Percentiles rank a stretch among this genome's conserved stretches.
phyloP scores from a whole-genome alignment of 2,329 filamentous ascomycete species.

The Truncatella angustata region DNA sequence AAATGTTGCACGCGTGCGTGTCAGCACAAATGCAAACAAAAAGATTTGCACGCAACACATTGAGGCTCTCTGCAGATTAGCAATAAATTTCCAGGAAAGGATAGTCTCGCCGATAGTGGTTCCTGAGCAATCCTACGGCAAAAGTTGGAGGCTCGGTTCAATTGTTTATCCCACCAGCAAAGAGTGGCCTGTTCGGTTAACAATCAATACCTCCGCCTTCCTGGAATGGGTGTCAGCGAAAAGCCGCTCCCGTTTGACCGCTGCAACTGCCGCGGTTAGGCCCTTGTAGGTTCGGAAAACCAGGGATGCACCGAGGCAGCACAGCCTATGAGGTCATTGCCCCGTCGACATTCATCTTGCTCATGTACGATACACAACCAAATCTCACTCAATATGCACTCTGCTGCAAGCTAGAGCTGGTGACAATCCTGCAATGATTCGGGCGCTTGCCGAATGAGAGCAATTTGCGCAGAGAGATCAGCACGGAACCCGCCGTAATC shows the following conservation, averaged over 20 bases:
- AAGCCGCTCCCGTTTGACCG: background rate
- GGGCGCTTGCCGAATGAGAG: slow-evolving; percentile 7
- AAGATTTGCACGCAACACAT: no score
- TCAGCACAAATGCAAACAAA: background rate
- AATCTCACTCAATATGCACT: background rate
- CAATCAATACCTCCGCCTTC: no score
- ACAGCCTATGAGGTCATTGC: background rate
- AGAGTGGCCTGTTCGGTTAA: background rate
- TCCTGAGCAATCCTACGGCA: background rate
- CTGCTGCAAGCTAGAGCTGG: background rate
- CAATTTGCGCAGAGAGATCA: slow-evolving; percentile 4
- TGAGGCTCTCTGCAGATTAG: slow-evolving; percentile 5
- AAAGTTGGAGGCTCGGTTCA: background rate
- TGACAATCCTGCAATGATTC: slow-evolving; percentile 7
- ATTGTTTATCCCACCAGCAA: background rate
- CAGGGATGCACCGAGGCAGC: background rate
- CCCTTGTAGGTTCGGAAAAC: background rate
- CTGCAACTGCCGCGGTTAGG: background rate
- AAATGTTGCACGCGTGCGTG: no score
- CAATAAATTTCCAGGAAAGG: background rate
- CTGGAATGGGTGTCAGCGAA: no score
- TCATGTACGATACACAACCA: background rate
- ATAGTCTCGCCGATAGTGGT: slow-evolving; percentile 7
- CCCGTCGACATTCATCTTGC: no score
- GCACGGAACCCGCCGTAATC: slow-evolving; percentile 7